Evolutionary conservation across 768 basidiomycete species (phyloP), one percentile per base, ranked within the genome.

Genomic region (Mycena metata): DNA sequence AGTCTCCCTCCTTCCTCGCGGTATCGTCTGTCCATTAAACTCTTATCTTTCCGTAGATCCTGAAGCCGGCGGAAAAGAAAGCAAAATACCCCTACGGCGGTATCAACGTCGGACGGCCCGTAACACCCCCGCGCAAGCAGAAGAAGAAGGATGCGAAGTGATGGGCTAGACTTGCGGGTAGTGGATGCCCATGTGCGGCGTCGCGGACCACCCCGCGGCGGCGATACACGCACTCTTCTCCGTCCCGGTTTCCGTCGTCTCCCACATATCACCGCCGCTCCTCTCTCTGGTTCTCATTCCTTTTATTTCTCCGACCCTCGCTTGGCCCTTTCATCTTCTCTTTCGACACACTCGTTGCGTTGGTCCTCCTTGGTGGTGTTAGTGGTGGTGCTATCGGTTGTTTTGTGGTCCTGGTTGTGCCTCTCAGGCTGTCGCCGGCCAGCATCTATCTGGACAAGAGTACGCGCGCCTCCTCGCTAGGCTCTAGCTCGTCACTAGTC

Each of bases 51-150:
- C 12, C 76, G 39, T 39, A 98, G 96, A 99, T 99, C 72, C 85
- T 99, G 77, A 99, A 99, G 50, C 69, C 69, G 42, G 69, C 69
- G n/a, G 97, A 99, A 86, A 99, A 99, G 90, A 98, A 98, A 82
- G 90, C 94, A 67, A 98, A 96, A 81, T 93, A 94, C 72, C 92
- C 94, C 5, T 94, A 67, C 73, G 93, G 93, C 50, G 92, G 91
- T 55, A 92, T 92, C 85, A 93, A 92, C 76, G 89, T 91, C 86
- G 92, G 91, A 26, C 88, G 95, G 72, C 95, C 93, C 7, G 92
- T 96, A 74, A 98, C 96, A 72, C 96, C 96, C 70, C 96, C 96
- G 69, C 94, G 96, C 81, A 98, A 97, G 87, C 91, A 91, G 83
- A 97, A 96, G 92, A 96, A 96, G 90, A 96, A 96, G 86, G 94